A percentile compares a stretch with the other conserved stretches of the same genome.
phyloP scores from a whole-genome alignment of 2,329 filamentous ascomycete species.

The Hymenoscyphus fraxineus region DNA sequence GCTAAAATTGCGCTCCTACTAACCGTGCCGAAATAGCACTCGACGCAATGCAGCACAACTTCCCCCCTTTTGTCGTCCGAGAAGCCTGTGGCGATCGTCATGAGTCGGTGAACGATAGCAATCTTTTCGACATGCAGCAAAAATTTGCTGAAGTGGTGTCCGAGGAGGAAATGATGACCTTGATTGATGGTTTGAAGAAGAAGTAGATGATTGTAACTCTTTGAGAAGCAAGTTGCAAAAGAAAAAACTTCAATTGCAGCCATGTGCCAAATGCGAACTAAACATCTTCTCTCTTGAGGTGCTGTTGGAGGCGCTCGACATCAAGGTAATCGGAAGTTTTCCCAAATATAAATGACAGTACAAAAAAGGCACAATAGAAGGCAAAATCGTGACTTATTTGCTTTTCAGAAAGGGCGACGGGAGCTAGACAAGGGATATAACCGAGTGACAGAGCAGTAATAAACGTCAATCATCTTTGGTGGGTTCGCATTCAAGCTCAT shows the following conservation, averaged over 20 bases:
- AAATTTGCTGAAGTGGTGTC: slow-evolving; percentile 45
- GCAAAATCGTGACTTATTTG: background rate
- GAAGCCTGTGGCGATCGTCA: slow-evolving; percentile 44
- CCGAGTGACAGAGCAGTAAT: too few species aligned
- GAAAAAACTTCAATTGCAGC: background rate
- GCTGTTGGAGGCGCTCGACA: background rate
- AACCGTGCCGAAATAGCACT: slow-evolving; percentile 30
- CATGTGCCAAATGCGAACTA: background rate
- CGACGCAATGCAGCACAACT: slow-evolving; percentile 44
- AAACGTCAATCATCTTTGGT: too few species aligned
- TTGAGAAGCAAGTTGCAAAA: background rate
- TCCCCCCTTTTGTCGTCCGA: slow-evolving; percentile 42
- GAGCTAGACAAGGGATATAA: too few species aligned
- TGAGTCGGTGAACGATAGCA: slow-evolving; percentile 43
- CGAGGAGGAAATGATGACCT: slow-evolving; percentile 28
- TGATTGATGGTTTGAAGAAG: slow-evolving; percentile 12
- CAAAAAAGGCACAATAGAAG: background rate
- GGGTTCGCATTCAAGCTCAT: too few species aligned
- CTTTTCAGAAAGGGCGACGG: background rate
- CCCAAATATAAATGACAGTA: background rate
- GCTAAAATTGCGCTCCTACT: background rate
- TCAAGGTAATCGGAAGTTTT: background rate
- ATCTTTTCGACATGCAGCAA: slow-evolving; percentile 43
- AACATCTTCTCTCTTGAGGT: background rate
- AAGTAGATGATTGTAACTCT: background rate